Conservation (phyloP, 1,284 basidiomycete species). For the Heterobasidion parviporum region DNA sequence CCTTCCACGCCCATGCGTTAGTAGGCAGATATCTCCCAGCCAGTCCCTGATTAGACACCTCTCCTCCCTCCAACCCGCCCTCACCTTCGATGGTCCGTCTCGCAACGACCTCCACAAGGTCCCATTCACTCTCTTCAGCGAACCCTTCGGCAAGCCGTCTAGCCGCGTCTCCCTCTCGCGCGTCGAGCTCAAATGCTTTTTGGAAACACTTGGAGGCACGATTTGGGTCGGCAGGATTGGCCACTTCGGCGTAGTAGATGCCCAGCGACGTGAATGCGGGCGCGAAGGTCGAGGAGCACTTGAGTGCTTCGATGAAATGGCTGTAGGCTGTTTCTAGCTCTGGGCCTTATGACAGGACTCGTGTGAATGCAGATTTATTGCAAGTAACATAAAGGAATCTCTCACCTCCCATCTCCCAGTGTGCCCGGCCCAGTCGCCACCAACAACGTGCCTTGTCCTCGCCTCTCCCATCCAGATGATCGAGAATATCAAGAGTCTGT, state of each 20-base stretch:
- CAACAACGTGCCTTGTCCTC: constrained; percentile 68
- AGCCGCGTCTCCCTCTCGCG: constrained; percentile 83
- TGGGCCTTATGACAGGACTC: constrained; percentile 15
- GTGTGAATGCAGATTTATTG: background rate
- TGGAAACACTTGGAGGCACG: constrained; percentile 96
- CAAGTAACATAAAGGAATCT: constrained; percentile 5
- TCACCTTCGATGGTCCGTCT: constrained; percentile 89
- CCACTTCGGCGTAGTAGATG: constrained; percentile 75
- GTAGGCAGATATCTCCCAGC: constrained; percentile 58
- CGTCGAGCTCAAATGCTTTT: constrained; percentile 96
- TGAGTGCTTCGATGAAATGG: constrained; percentile 79
- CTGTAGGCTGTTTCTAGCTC: constrained; percentile 63
- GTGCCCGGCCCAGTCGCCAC: constrained; percentile 78
- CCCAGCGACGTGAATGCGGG: constrained; percentile 93
- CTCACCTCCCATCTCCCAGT: constrained; percentile 72
- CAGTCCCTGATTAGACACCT: constrained; percentile 35
- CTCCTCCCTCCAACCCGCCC: constrained; percentile 59
- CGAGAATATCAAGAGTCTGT: constrained; percentile 48
- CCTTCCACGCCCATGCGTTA: constrained; percentile 98
- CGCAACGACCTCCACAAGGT: constrained; percentile 90
- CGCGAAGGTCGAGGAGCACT: constrained; percentile 72
- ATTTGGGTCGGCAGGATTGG: constrained; percentile 69
- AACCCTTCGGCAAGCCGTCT: constrained; percentile 81
- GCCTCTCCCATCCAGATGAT: constrained; percentile 42
- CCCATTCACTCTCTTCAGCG: constrained; percentile 93